Evolutionary conservation across 805 yeast genomes (phyloP).

Genomic region (Lipomyces orientalis): DNA sequence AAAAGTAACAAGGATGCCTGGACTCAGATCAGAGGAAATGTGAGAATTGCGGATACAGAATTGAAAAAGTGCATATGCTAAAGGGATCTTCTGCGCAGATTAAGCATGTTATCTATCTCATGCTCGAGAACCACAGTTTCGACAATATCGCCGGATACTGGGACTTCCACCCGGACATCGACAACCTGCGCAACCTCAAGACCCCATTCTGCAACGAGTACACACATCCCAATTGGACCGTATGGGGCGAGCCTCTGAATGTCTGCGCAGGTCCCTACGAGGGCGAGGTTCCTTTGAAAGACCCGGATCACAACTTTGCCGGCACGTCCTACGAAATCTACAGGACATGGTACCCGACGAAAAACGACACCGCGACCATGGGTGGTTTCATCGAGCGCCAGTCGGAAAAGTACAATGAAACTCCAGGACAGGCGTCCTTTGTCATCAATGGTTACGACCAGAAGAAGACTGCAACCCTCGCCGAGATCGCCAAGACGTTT

Average conservation of each 20-base stretch:
- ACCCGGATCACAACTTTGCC: conserved; percentile 11
- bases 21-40: not conserved
- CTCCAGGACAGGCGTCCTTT: conserved; percentile 13
- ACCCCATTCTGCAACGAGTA: conserved; percentile 9
- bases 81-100: not conserved
- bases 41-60: not conserved
- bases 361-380: conserved; percentile 9
- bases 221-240: conserved; percentile 9
- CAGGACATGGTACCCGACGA: conserved; percentile 8
- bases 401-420: not conserved
- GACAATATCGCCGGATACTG: conserved; percentile 13
- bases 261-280: conserved; percentile 7
- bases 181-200: not conserved
- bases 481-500: conserved; percentile 7
- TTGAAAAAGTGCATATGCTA: not conserved
- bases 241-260: conserved; percentile 10
- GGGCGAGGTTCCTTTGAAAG: conserved; percentile 5
- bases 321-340: conserved; percentile 8
- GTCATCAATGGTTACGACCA: conserved; percentile 8
- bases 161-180: conserved; percentile 9
- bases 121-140: conserved; percentile 8
- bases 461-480: conserved; percentile 2
- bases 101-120: conserved; percentile 16
- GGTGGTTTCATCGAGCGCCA: conserved; percentile 13
- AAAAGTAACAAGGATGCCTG: not conserved